Evolutionary conservation across 2,329 filamentous ascomycete species (phyloP), one percentile per base, ranked within the genome.

Genomic region (Paracoccidioides lutzii): DNA sequence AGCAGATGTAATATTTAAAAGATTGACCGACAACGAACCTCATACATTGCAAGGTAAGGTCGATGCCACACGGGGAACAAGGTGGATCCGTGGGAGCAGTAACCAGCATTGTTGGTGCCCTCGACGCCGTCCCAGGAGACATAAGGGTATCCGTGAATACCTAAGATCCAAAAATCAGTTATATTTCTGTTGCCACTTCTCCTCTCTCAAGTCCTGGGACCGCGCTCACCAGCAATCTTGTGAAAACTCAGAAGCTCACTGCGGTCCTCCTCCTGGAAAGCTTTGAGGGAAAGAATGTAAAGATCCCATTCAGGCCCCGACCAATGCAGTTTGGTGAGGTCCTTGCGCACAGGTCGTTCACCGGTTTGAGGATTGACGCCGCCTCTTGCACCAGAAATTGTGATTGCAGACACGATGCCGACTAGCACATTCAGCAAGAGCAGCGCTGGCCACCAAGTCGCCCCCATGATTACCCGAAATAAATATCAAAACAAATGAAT

Each of bases 51-150:
- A 55, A 93, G 74, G 68, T 91, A 94, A 0, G 88, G 86, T 52
- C 89, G 81, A 75, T 95, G 89, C 89, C 89, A 94, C 42, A 83
- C 79, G 42, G 85, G 81, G 66, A 95, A 93, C 14, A 93, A 73
- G 43, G 84, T 81, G 1, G 85, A 87, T 30, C 77, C 80, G 69
- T 95, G 89, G 12, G 81, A 81, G 67, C 89, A 94, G 67, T 90
- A 94, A 52, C 88, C 88, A 14, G 78, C 75, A 42, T 75, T 71
- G 1, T 79, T 80, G 2, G 74, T 64, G 1, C 76, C 73, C 51
- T 67, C 60, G 0, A 74, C 78, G 22, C 70, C 74, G 64, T 83
- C 78, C 81, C 81, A 85, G 1, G 76, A 64, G 14, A 71, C 66
- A 60, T 75, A 82, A 1, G 89, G 89, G 58, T 85, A 82, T 15